Evolutionary conservation across 371 early-diverging fungal species (phyloP).

Genomic region (Mucor indicus): DNA sequence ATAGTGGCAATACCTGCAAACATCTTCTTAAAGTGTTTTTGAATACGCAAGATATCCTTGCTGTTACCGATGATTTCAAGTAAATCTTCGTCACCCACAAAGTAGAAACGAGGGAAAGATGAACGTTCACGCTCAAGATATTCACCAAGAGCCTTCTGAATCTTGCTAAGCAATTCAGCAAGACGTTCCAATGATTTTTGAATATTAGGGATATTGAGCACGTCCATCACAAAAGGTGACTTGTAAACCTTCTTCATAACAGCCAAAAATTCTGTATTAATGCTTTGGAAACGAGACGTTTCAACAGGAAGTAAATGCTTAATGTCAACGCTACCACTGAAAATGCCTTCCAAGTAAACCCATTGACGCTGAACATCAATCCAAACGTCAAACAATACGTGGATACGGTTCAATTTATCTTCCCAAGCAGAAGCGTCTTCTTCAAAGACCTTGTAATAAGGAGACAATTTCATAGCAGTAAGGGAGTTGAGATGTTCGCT

Average conservation of each 20-base stretch:
- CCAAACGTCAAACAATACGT: slow-evolving; percentile 97
- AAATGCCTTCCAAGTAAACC: slow-evolving; percentile 98
- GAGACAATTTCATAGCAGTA: slow-evolving; percentile 95
- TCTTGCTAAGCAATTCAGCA: slow-evolving; percentile 88
- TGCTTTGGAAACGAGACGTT: slow-evolving; percentile 90
- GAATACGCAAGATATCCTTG: slow-evolving; percentile 92
- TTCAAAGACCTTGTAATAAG: slow-evolving; percentile 97
- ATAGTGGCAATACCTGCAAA: slow-evolving; percentile 96
- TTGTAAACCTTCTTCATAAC: slow-evolving; percentile 98
- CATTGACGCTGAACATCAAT: slow-evolving; percentile 99
- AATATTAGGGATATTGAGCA: slow-evolving; percentile 89
- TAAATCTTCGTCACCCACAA: slow-evolving; percentile 99
- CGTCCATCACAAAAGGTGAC: slow-evolving; percentile 93
- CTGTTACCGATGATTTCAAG: slow-evolving; percentile 98
- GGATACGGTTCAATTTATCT: slow-evolving; percentile 93
- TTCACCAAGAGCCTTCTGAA: slow-evolving; percentile 98
- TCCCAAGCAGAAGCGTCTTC: slow-evolving; percentile 96
- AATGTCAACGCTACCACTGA: slow-evolving; percentile 93
- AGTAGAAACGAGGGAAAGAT: slow-evolving; percentile 98
- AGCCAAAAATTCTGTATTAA: slow-evolving; percentile 95
- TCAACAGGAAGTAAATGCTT: slow-evolving; percentile 95
- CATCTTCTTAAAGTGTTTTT: slow-evolving; percentile 98
- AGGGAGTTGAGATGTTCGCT: slow-evolving; percentile 94
- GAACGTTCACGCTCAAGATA: slow-evolving; percentile 96
- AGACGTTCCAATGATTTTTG: slow-evolving; percentile 95